Evolutionary conservation across 2,329 filamentous ascomycete genomes (phyloP), one percentile per base, ranked within the genome.

Genomic region (Tolypocladium cylindrosporum): DNA sequence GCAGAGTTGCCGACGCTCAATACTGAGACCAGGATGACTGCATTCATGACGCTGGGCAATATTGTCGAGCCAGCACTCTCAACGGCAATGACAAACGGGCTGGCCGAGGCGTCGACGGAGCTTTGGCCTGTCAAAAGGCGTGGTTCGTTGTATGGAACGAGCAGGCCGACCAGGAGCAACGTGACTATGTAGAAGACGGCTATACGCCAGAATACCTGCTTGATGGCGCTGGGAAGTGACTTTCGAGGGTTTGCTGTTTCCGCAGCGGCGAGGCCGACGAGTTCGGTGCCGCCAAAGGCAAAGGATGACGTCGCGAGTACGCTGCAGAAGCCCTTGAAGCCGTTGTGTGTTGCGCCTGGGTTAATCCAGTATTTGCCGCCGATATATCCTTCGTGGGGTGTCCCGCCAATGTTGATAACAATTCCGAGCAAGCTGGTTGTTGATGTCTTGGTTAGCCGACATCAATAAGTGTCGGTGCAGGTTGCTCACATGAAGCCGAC

Each of bases 161-260:
- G 78, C 1, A 96, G 79, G 34, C 93, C 91, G 58, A 97, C 85
- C 3, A 97, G 76, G 4, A 85, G 84, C 13, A 97, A 80, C 1
- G 89, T 89, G 39, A 95, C 85, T 54, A 97, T 80, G 74, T 96
- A 97, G 76, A 97, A 97, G 58, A 95, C 79, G 4, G 86, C 84
- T 68, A 96, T 96, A 67, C 92, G 87, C 91, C 92, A 97, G 72
- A 96, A 96, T 27, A 96, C 91, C 71, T 96, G 91, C 75, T 95
- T 96, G 67, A 95, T 85, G 14, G 92, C 92, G 0, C 86, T 91
- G 0, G 92, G 92, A 0, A 97, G 79, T 1, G 88, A 89, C 69
- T 94, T 90, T 58, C 87, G 81, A 2, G 89, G 89, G 67, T 91
- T 90, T 19, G 81, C 84, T 1, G 88, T 89, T 69, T 92, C 89